Conservation (phyloP, 768 basidiomycete genomes). For the Russula sp. region DNA sequence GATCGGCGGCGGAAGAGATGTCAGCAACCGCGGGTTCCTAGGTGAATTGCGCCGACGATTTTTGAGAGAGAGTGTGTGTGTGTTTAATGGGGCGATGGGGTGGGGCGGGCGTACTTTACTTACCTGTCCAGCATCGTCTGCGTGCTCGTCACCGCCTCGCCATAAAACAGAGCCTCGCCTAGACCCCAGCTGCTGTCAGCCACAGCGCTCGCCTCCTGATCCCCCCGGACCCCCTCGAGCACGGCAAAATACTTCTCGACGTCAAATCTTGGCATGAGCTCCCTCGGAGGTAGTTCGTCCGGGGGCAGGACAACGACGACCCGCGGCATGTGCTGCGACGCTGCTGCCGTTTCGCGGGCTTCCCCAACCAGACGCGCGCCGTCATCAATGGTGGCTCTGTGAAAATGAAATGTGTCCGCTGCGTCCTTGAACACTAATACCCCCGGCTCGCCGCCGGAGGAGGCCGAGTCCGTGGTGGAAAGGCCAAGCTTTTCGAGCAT, state of each 20-base stretch:
- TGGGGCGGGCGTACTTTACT: conserved; percentile 34
- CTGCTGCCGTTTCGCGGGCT: conserved; percentile 32
- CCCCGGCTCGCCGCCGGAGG: conserved; percentile 26
- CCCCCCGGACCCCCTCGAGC: conserved; percentile 35
- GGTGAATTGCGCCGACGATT: neutral
- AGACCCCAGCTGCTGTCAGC: conserved; percentile 40
- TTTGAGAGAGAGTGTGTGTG: neutral
- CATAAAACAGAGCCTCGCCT: conserved; percentile 79
- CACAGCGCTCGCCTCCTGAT: conserved; percentile 26
- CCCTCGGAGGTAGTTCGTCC: conserved; percentile 41
- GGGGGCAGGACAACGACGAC: conserved; percentile 44
- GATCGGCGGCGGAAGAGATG: conserved; percentile 64
- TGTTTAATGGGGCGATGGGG: neutral
- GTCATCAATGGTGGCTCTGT: conserved; percentile 31
- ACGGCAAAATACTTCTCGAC: conserved; percentile 52
- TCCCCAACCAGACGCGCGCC: conserved; percentile 31
- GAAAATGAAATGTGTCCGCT: conserved; percentile 67
- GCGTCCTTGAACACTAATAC: conserved; percentile 54
- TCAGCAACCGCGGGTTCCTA: conserved; percentile 73
- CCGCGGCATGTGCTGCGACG: conserved; percentile 28
- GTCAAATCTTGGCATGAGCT: conserved; percentile 72
- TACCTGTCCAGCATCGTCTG: conserved; percentile 93
- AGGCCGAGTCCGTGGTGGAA: conserved; percentile 21
- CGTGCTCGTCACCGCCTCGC: conserved; percentile 87
- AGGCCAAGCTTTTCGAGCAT: conserved; percentile 35